Evolutionary conservation across 2,329 filamentous ascomycete species (phyloP).

Genomic region (Decorospora gaudefroyi): DNA sequence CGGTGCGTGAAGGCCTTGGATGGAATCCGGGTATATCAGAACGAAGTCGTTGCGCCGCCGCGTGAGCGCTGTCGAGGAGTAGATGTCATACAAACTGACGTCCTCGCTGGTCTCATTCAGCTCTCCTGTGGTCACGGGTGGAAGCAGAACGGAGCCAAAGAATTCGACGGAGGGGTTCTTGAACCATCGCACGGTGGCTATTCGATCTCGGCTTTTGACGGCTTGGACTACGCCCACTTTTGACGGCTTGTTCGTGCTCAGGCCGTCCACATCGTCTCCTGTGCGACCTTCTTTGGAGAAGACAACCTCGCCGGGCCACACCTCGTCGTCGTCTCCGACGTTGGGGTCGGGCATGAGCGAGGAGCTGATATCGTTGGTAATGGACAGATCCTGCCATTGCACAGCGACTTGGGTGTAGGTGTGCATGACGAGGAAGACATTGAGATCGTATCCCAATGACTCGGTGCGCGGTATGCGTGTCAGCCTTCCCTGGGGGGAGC

Average conservation of each 20-base stretch:
- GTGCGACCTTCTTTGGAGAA: slow-evolving; percentile 51
- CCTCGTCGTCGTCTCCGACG: slow-evolving; percentile 59
- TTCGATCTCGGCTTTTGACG: slow-evolving; percentile 60
- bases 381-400: slow-evolving; percentile 62
- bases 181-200: slow-evolving; percentile 63
- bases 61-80: slow-evolving; percentile 55
- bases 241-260: slow-evolving; percentile 49
- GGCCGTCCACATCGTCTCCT: slow-evolving; percentile 14
- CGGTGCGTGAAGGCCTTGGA: slow-evolving; percentile 17
- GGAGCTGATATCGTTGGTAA: slow-evolving; percentile 54
- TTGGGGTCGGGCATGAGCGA: slow-evolving; percentile 56
- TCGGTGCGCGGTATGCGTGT: slow-evolving; percentile 53
- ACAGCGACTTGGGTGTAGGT: slow-evolving; percentile 58
- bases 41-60: slow-evolving; percentile 60
- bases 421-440: slow-evolving; percentile 59
- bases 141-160: slow-evolving; percentile 47
- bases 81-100: slow-evolving; percentile 63
- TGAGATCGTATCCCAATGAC: slow-evolving; percentile 62
- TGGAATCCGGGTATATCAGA: slow-evolving; percentile 49
- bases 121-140: slow-evolving; percentile 51
- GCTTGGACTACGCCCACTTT: slow-evolving; percentile 62
- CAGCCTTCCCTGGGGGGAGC: slow-evolving; percentile 49
- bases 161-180: slow-evolving; percentile 40
- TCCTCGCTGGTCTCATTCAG: slow-evolving; percentile 53
- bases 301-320: slow-evolving; percentile 63